Conservation (phyloP, 352 stramenopile genomes). For the Aphanomyces stellatus region DNA sequence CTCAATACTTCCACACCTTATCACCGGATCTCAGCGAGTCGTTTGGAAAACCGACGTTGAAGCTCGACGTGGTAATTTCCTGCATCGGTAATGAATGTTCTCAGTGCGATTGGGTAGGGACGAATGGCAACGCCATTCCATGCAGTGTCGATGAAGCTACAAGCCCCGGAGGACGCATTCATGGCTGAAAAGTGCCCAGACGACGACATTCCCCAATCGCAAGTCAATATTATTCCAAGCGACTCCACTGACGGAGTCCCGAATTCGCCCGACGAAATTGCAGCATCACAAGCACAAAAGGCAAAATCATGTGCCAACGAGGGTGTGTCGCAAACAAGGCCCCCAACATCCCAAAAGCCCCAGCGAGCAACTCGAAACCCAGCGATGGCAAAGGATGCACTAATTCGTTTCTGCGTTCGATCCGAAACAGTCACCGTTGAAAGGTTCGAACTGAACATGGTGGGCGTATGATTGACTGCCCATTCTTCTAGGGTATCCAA, state of each 20-base stretch:
- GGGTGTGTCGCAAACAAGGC: no score
- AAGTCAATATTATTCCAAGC: no score
- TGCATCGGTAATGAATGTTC: neutral
- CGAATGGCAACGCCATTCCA: conserved; percentile 30
- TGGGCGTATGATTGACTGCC: neutral
- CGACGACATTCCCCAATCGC: neutral
- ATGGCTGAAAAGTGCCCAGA: conserved; percentile 2
- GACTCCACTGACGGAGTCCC: no score
- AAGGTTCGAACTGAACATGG: neutral
- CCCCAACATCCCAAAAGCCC: no score
- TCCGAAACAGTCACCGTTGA: neutral
- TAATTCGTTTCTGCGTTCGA: conserved; percentile 19
- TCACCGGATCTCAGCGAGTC: conserved; percentile 18
- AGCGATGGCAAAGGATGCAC: conserved; percentile 10
- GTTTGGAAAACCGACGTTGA: conserved; percentile 23
- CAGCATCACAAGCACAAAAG: no score
- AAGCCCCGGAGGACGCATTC: conserved; percentile 26
- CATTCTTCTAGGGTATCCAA: conserved; percentile 11
- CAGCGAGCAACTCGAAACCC: neutral
- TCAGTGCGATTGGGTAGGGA: conserved; percentile 19
- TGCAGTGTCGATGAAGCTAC: conserved; percentile 28
- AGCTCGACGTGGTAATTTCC: conserved; percentile 25
- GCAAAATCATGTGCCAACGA: no score
- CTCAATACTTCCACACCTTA: conserved; percentile 27
- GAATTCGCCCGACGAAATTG: no score